These are phyloP conservation scores for Xylaria longipes DNA, from an alignment of 495 filamentous ascomycete genomes.

Conservation along the genomic window DNA sequence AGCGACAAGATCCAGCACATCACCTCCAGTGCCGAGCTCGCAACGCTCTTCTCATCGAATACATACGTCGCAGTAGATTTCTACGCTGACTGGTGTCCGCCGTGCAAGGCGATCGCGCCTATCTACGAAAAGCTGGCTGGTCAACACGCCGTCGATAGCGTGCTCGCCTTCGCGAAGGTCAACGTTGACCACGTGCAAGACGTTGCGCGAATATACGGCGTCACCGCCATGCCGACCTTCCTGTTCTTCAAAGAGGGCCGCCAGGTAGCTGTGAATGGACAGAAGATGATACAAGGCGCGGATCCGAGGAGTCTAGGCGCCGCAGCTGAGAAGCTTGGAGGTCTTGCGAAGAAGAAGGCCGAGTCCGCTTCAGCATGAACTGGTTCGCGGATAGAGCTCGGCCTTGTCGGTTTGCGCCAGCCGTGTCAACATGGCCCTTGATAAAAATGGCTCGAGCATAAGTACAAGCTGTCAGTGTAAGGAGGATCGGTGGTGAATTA, in stretches of 20 bases:
- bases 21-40: constrained; percentile 40
- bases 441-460: background rate
- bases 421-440: background rate
- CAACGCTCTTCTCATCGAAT: constrained; percentile 40
- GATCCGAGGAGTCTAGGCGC: constrained; percentile 41
- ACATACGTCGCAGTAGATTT: constrained; percentile 57
- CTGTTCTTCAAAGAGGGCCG: constrained; percentile 79
- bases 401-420: background rate
- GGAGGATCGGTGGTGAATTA: background rate
- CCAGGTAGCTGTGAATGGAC: constrained; percentile 65
- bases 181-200: constrained; percentile 62
- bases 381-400: background rate
- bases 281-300: constrained; percentile 44
- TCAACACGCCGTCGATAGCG: constrained; percentile 46
- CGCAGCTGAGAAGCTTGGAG: constrained; percentile 42
- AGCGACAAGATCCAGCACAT: constrained; percentile 39
- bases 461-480: background rate
- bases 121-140: constrained; percentile 59
- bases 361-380: constrained; percentile 17
- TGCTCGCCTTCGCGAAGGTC: constrained; percentile 65
- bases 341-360: constrained; percentile 40
- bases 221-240: constrained; percentile 79
- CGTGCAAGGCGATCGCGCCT: constrained; percentile 72
- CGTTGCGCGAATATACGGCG: constrained; percentile 50
- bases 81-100: constrained; percentile 70